phyloP scores from a whole-genome alignment of 1,139 yeast species.

The Suhomyces choctaworum region DNA sequence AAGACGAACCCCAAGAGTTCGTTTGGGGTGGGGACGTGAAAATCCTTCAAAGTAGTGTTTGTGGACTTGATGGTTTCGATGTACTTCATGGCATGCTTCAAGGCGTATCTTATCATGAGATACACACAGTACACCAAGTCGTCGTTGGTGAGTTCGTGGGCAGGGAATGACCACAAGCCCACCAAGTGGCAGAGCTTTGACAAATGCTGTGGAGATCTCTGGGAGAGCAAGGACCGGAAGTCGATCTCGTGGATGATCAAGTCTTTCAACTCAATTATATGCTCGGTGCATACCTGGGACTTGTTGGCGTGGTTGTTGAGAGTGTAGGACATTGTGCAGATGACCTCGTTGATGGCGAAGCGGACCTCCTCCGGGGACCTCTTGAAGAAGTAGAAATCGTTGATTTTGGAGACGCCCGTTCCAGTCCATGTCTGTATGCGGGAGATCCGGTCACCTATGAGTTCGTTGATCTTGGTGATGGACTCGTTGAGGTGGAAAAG shows the following conservation, averaged over 20 bases:
- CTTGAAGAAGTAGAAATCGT: constrained; percentile 24
- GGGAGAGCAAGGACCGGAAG: constrained; percentile 33
- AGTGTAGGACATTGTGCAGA: constrained; percentile 37
- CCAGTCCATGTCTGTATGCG: constrained; percentile 63
- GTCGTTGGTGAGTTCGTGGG: constrained; percentile 66
- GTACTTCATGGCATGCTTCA: constrained; percentile 31
- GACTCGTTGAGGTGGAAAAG: constrained; percentile 27
- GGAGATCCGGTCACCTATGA: constrained; percentile 41
- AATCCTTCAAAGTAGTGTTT: constrained; percentile 10
- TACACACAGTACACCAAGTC: constrained; percentile 66
- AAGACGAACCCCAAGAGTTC: constrained; percentile 59
- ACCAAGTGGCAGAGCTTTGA: constrained; percentile 30
- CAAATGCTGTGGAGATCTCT: constrained; percentile 28
- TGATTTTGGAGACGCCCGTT: constrained; percentile 32
- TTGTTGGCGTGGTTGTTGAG: constrained; percentile 28
- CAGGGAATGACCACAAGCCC: constrained; percentile 62
- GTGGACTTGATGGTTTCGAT: constrained; percentile 11
- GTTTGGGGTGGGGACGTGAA: constrained; percentile 36
- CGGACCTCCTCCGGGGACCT: constrained; percentile 6
- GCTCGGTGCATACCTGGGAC: constrained; percentile 23
- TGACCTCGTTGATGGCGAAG: constrained; percentile 16
- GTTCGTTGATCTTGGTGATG: constrained; percentile 27
- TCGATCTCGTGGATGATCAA: constrained; percentile 40
- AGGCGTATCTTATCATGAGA: constrained; percentile 53
- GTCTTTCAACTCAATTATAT: constrained; percentile 27